A percentile compares a stretch with the other conserved stretches of the same genome.
These are phyloP conservation scores for Chenopodium berlandieri DNA, from an alignment of 148 eudicot species.

Conservation along the genomic window DNA sequence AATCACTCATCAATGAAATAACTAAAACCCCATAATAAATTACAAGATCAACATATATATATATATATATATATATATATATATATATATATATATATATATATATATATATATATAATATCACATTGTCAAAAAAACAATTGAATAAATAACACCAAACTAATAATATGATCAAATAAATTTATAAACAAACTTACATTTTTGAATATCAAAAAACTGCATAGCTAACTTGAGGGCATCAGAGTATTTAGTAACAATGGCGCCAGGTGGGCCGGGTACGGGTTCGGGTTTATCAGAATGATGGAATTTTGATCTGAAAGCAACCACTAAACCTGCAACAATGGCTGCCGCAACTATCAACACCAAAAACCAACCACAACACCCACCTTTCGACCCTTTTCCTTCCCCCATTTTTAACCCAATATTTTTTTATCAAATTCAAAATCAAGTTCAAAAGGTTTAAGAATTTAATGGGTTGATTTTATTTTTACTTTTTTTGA, in stretches of 20 bases:
- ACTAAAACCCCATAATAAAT: neutral
- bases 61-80: too few species aligned
- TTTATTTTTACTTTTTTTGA: neutral
- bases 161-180: neutral
- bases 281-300: constrained; percentile 40
- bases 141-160: neutral
- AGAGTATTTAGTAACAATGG: constrained; percentile 52
- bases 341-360: constrained; percentile 37
- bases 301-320: constrained; percentile 24
- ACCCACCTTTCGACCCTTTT: constrained; percentile 46
- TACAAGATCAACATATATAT: neutral
- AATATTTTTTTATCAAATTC: too few species aligned
- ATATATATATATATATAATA: too few species aligned
- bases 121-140: neutral
- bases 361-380: constrained; percentile 63
- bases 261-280: constrained; percentile 77
- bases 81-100: too few species aligned
- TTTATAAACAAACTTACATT: constrained; percentile 39
- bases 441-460: neutral
- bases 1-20: neutral
- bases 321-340: constrained; percentile 38
- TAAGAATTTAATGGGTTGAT: constrained; percentile 1
- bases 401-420: constrained; percentile 28
- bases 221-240: constrained; percentile 72
- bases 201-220: constrained; percentile 85